Percentiles rank a stretch among this genome's conserved stretches.
Conservation (phyloP, 345 rosid species). For the Pugionium dolabratum region DNA sequence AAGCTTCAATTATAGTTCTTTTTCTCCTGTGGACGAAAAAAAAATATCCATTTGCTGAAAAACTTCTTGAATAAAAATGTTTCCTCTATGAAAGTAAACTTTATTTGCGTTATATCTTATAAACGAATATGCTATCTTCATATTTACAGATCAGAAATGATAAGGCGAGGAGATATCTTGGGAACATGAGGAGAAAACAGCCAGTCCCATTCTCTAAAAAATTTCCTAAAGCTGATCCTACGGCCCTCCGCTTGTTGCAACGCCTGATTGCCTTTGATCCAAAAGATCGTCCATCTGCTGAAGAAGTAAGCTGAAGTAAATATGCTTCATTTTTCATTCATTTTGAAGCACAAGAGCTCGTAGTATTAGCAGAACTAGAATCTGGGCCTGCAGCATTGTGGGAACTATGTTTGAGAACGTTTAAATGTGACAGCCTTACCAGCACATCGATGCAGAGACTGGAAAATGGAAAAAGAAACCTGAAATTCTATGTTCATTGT, state of each 20-base stretch:
- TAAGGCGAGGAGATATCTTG: constrained; percentile 93
- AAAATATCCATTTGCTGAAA: too few relatives aligned
- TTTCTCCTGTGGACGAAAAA: too few relatives aligned
- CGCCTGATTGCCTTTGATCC: constrained; percentile 94
- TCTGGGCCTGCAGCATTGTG: constrained; percentile 1
- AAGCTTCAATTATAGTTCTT: background rate
- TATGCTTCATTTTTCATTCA: background rate
- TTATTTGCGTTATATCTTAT: background rate
- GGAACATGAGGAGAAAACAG: constrained; percentile 82
- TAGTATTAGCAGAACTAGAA: constrained; percentile 10
- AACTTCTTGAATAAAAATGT: too few relatives aligned
- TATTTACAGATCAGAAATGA: constrained; percentile 82
- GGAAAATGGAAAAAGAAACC: too few relatives aligned
- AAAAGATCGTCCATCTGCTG: constrained; percentile 90
- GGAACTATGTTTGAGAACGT: background rate
- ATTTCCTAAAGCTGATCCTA: constrained; percentile 74
- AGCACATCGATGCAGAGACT: too few relatives aligned
- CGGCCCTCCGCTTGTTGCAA: constrained; percentile 70
- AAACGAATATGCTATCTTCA: constrained; percentile 28
- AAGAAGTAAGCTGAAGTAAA: constrained; percentile 54
- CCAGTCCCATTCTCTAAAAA: constrained; percentile 74
- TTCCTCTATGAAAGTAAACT: too few relatives aligned
- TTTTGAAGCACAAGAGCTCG: background rate
- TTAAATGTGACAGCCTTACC: too few relatives aligned
- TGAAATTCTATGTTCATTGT: too few relatives aligned